Percentiles rank a stretch among this genome's conserved stretches.
Evolutionary conservation across 768 basidiomycete species (phyloP).

Genomic region (Phylloporus sp.): DNA sequence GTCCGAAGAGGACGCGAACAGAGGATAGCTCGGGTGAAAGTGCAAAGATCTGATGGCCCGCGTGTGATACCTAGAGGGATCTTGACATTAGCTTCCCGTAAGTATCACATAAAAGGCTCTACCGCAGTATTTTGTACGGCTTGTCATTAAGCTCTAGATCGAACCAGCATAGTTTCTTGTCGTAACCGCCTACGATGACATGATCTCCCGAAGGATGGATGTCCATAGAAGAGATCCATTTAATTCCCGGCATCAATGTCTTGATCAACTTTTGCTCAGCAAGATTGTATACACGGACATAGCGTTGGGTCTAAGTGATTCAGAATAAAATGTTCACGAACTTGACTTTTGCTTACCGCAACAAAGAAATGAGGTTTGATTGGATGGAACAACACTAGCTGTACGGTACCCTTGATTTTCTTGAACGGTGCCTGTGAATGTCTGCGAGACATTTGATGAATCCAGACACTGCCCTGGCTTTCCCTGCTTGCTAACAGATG

Average conservation of each 20-base stretch:
- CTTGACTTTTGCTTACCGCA: slow-evolving; percentile 57
- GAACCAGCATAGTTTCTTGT: slow-evolving; percentile 98
- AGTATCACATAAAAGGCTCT: slow-evolving; percentile 7
- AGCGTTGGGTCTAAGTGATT: slow-evolving; percentile 79
- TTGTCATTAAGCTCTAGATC: slow-evolving; percentile 95
- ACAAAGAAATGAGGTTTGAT: slow-evolving; percentile 95
- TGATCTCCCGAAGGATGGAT: slow-evolving; percentile 95
- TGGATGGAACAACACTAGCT: slow-evolving; percentile 93
- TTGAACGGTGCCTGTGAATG: slow-evolving; percentile 98
- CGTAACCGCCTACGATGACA: slow-evolving; percentile 95
- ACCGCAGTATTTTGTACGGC: slow-evolving; percentile 95
- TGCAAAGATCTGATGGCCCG: slow-evolving; percentile 89
- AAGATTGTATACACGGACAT: slow-evolving; percentile 92
- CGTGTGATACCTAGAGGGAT: slow-evolving; percentile 70
- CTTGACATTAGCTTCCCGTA: slow-evolving; percentile 9
- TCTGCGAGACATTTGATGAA: slow-evolving; percentile 89
- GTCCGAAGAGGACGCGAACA: slow-evolving; percentile 95
- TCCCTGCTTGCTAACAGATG: slow-evolving; percentile 50
- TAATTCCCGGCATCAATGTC: slow-evolving; percentile 91
- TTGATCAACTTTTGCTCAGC: slow-evolving; percentile 90
- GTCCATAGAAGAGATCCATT: slow-evolving; percentile 97
- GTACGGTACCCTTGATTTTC: slow-evolving; percentile 86
- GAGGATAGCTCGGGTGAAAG: slow-evolving; percentile 91
- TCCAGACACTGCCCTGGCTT: slow-evolving; percentile 83
- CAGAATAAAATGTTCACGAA: slow-evolving; percentile 4